A percentile compares a stretch with the other conserved stretches of the same genome.
phyloP scores from a whole-genome alignment of 768 basidiomycete genomes.

The Neoboletus brunneissimus region DNA sequence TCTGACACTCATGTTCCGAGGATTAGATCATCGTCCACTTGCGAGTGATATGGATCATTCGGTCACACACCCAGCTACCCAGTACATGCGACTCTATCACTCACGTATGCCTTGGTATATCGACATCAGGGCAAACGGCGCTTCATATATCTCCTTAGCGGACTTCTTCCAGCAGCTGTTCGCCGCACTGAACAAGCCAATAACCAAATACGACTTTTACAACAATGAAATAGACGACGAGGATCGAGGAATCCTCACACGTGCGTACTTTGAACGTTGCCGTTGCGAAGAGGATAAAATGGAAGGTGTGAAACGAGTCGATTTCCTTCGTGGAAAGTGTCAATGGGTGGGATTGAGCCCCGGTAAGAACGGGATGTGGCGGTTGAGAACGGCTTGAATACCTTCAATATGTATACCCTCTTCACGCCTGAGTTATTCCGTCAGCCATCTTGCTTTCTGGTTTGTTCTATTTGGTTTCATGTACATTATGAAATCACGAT shows the following conservation, averaged over 20 bases:
- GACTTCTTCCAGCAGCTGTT: conserved; percentile 53
- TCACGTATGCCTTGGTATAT: conserved; percentile 64
- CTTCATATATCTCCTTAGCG: conserved; percentile 55
- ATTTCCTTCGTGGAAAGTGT: conserved; percentile 54
- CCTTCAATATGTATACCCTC: neutral
- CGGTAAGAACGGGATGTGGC: conserved; percentile 59
- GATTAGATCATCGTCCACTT: conserved; percentile 42
- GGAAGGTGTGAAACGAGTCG: conserved; percentile 53
- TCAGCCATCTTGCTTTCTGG: neutral
- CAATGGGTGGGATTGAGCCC: conserved; percentile 54
- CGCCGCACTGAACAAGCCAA: conserved; percentile 41
- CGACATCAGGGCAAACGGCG: conserved; percentile 44
- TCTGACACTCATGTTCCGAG: conserved; percentile 42
- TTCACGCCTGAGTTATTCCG: neutral
- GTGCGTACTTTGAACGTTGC: conserved; percentile 47
- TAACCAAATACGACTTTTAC: conserved; percentile 53
- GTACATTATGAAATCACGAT: neutral
- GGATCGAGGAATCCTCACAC: conserved; percentile 43
- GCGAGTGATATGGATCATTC: conserved; percentile 52
- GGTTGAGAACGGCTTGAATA: conserved; percentile 51
- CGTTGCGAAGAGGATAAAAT: conserved; percentile 32
- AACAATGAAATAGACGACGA: conserved; percentile 52
- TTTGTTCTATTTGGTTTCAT: neutral
- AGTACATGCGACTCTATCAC: conserved; percentile 55
- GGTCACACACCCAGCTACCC: conserved; percentile 49